These are phyloP conservation scores for Kwoniella heveanensis DNA, from an alignment of 768 basidiomycete species.

Conservation along the genomic window DNA sequence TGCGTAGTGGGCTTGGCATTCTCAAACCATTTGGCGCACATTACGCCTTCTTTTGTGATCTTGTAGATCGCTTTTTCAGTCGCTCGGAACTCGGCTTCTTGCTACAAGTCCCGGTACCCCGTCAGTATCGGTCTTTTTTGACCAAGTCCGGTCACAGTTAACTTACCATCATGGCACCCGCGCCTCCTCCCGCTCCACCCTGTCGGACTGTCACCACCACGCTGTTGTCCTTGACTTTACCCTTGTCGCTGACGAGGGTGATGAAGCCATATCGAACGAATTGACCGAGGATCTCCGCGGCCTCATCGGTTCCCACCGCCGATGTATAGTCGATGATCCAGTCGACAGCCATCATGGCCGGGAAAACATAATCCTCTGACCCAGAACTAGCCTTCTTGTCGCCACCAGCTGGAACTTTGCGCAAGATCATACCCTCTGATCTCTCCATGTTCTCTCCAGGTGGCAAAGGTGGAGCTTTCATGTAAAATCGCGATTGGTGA, in stretches of 20 bases:
- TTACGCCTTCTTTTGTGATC: constrained; percentile 87
- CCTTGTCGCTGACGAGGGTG: constrained; percentile 64
- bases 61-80: constrained; percentile 93
- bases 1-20: constrained; percentile 3
- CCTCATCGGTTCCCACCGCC: constrained; percentile 91
- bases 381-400: constrained; percentile 32
- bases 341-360: constrained; percentile 83
- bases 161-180: constrained; percentile 48
- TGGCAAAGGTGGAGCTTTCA: constrained; percentile 24
- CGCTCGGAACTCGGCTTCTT: constrained; percentile 94
- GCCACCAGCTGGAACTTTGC: constrained; percentile 58
- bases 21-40: constrained; percentile 80
- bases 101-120: constrained; percentile 59
- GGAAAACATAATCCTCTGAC: constrained; percentile 67
- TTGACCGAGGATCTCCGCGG: constrained; percentile 95
- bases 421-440: constrained; percentile 46
- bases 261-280: constrained; percentile 95
- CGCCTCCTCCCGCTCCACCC: constrained; percentile 46
- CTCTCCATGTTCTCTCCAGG: constrained; percentile 47
- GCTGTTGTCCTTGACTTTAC: constrained; percentile 47
- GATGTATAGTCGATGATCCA: constrained; percentile 99
- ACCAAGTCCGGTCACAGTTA: not conserved
- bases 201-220: constrained; percentile 45
- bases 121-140: constrained; percentile 1
- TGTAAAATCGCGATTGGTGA: constrained; percentile 50